Conservation (phyloP, 1,284 basidiomycete species). For the Malassezia cuniculi region DNA sequence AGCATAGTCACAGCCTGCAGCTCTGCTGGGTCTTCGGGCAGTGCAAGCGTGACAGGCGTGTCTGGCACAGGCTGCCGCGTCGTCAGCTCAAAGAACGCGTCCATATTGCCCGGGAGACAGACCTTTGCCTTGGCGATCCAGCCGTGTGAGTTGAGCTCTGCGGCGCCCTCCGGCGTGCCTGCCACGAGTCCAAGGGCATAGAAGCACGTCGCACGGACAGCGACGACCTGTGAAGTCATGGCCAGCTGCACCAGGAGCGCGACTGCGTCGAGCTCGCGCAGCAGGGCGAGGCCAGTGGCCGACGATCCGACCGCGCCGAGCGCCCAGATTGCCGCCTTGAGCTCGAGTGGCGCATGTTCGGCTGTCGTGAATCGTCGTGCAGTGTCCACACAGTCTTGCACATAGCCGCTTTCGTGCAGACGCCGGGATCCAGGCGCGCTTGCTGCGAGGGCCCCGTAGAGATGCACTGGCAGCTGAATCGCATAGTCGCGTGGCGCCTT, state of each 20-base stretch:
- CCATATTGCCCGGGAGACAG: constrained; percentile 71
- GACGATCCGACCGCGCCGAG: constrained; percentile 93
- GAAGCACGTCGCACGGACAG: constrained; percentile 89
- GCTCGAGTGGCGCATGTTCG: constrained; percentile 66
- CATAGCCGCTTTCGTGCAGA: constrained; percentile 76
- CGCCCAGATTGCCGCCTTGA: constrained; percentile 94
- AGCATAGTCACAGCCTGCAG: constrained; percentile 78
- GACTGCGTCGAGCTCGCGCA: constrained; percentile 87
- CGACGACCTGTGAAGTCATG: constrained; percentile 72
- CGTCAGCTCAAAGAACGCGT: constrained; percentile 61
- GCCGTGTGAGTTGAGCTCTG: constrained; percentile 74
- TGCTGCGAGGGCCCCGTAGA: constrained; percentile 94
- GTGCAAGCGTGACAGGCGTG: constrained; percentile 2
- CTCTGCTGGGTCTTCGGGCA: constrained; percentile 55
- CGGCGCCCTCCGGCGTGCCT: constrained; percentile 59
- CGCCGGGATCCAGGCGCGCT: constrained; percentile 85
- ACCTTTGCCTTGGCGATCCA: constrained; percentile 86
- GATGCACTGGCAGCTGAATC: constrained; percentile 71
- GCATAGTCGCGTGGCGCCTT: constrained; percentile 52
- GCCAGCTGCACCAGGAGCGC: constrained; percentile 80
- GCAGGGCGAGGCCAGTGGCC: constrained; percentile 74
- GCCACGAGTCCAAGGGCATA: constrained; percentile 78
- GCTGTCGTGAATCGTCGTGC: too few species aligned
- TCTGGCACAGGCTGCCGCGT: background rate
- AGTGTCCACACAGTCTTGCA: constrained; percentile 76